phyloP scores from a whole-genome alignment of 1,139 yeast species.

The Pichia sp. region DNA sequence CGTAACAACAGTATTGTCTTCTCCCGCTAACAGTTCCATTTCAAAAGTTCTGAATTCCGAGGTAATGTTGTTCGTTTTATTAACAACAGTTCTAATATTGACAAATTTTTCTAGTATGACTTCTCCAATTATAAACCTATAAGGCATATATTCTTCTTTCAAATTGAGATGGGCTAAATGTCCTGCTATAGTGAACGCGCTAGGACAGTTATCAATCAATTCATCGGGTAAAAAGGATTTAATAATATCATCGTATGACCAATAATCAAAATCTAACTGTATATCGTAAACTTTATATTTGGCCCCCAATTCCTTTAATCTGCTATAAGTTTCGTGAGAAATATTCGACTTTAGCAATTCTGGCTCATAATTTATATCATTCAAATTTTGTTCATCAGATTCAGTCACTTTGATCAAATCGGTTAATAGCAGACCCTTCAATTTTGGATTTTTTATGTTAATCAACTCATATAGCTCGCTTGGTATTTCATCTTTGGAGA shows the following conservation, averaged over 20 bases:
- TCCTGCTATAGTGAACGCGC: conserved; percentile 91
- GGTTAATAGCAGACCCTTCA: conserved; percentile 57
- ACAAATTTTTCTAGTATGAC: conserved; percentile 83
- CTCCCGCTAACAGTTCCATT: conserved; percentile 91
- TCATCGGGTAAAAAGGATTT: conserved; percentile 69
- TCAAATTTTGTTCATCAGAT: conserved; percentile 26
- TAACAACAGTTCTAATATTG: conserved; percentile 83
- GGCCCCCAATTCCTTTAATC: conserved; percentile 40
- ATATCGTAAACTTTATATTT: conserved; percentile 46
- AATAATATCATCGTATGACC: conserved; percentile 86
- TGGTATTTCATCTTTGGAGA: conserved; percentile 3
- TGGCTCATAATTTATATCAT: conserved; percentile 7
- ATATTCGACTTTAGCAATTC: conserved; percentile 24
- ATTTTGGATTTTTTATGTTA: conserved; percentile 23
- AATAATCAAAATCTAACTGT: conserved; percentile 60
- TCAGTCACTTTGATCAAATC: conserved; percentile 38
- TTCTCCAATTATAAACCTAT: conserved; percentile 74
- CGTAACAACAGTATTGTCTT: conserved; percentile 62
- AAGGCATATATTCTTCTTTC: conserved; percentile 79
- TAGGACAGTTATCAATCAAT: conserved; percentile 65
- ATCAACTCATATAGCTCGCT: conserved; percentile 15
- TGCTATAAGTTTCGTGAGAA: conserved; percentile 33
- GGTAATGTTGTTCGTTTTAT: conserved; percentile 80
- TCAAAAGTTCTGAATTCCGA: conserved; percentile 85
- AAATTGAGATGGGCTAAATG: conserved; percentile 92